Evolutionary conservation across 2,329 filamentous ascomycete species (phyloP).

Genomic region (Didymella glomerata): DNA sequence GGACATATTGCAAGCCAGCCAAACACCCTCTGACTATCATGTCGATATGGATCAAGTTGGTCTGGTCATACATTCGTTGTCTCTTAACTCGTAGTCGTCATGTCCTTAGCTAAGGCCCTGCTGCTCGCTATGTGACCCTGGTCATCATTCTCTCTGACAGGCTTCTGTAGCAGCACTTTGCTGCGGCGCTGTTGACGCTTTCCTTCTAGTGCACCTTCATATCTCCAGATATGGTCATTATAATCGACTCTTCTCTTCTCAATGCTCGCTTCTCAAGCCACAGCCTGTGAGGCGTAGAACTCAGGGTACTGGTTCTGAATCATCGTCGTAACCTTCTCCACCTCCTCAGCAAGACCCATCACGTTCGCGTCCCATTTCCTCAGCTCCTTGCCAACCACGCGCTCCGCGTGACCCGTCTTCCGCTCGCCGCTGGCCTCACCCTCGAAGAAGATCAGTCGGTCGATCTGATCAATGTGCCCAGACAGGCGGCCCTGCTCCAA

Average conservation of each 20-base stretch:
- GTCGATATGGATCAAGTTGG: background rate
- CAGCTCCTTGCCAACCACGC: conserved; percentile 72
- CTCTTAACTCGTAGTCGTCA: background rate
- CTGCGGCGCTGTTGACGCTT: background rate
- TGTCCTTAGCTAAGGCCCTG: background rate
- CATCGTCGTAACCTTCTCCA: conserved; percentile 83
- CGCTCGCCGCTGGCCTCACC: conserved; percentile 75
- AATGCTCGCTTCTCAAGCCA: conserved; percentile 32
- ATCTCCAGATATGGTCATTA: background rate
- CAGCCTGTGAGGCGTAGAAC: conserved; percentile 57
- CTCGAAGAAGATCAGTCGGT: conserved; percentile 87
- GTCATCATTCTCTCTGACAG: background rate
- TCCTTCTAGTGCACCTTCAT: background rate
- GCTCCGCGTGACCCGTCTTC: conserved; percentile 69
- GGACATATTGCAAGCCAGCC: background rate
- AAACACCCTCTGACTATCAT: background rate
- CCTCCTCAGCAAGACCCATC: conserved; percentile 84
- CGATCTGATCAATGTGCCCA: conserved; percentile 94
- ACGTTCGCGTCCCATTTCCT: conserved; percentile 91
- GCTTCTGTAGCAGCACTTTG: background rate
- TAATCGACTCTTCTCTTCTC: background rate
- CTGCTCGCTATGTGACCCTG: background rate
- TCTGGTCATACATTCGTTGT: background rate
- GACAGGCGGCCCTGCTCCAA: conserved; percentile 90
- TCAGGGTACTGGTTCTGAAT: conserved; percentile 81